phyloP scores from a whole-genome alignment of 1,284 basidiomycete species.

The Porogramme epimiltina region DNA sequence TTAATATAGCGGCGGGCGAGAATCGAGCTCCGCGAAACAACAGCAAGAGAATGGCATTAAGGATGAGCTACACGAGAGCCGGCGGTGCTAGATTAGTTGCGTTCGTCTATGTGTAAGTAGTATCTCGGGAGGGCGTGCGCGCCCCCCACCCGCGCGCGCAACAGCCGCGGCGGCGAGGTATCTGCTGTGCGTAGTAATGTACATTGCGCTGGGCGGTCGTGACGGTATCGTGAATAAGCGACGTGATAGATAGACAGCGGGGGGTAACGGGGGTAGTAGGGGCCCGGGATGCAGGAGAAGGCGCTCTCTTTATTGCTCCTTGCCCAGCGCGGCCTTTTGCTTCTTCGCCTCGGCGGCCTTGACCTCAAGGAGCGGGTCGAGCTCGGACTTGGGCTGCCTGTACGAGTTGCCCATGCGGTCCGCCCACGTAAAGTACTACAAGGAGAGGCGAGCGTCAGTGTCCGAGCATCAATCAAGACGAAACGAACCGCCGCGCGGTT shows the following conservation, averaged over 20 bases:
- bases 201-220: constrained; percentile 16
- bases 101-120: constrained; percentile 10
- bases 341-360: constrained; percentile 27
- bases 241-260: constrained; percentile 1
- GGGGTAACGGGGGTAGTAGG: not conserved
- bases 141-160: not conserved
- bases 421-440: constrained; percentile 93
- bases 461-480: too few relatives aligned
- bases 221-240: constrained; percentile 15
- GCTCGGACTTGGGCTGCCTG: constrained; percentile 78
- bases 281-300: not conserved
- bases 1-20: too few relatives aligned
- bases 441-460: constrained; percentile 19
- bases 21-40: not conserved
- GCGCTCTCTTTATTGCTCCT: constrained; percentile 19
- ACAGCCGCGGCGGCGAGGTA: not conserved
- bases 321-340: constrained; percentile 20
- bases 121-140: too few relatives aligned
- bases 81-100: not conserved
- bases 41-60: constrained; percentile 17
- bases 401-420: constrained; percentile 87
- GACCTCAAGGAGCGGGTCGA: constrained; percentile 87
- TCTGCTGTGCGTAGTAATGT: constrained; percentile 13
- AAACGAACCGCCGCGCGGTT: too few relatives aligned
- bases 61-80: constrained; percentile 15